Base-by-base conservation (phyloP, 345 rosid genomes). In the Moricandia arvensis region DNA sequence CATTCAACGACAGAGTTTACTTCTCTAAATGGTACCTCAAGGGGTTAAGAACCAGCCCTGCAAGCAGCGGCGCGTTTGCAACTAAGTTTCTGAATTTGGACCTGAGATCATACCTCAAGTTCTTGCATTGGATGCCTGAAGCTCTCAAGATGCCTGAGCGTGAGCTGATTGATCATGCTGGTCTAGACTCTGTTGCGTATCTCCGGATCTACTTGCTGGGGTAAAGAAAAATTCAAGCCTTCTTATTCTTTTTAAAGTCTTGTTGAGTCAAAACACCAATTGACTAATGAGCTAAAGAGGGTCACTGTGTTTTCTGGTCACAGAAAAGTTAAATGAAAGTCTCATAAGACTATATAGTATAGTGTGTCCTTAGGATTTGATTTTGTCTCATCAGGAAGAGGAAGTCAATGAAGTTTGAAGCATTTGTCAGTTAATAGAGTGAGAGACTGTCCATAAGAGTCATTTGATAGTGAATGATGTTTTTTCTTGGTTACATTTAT, bases 81-180 rank as follows among this genome's bases (percentile, higher is more conserved):
- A 66, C 77, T 10, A 83, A 84, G 75, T 85, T 94, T 82, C 87
- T 95, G 66, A 95, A 91, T 74, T 63, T 95, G 72, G 96, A 95
- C 69, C 83, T 68, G 49, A 78, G 87, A 57, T 77, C 97, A 0
- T 95, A 95, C 80, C 24, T 90, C 58, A 83, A 54, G 75, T 95
- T 95, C 81, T 83, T 95, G 78, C 82, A 87, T 81, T 95, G 97
- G 99, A 90, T 95, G 92, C 97, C 96, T 2, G 96, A 69, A 13
- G 97, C 99, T 2, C 84, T 95, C 9, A 89, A 83, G 80, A 95
- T 91, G 99, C 97, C 99, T 0, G 99, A 95, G 81, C 88, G 83
- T 60, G 97, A 95, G 79, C 97, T 95, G 68, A 86, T 95, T 68
- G 99, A 95, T 15, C 99, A 95, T 71, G 99, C 99, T 0, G 99